Conservation (phyloP, 176 grass and related monocot genomes). For the Olyra latifolia region DNA sequence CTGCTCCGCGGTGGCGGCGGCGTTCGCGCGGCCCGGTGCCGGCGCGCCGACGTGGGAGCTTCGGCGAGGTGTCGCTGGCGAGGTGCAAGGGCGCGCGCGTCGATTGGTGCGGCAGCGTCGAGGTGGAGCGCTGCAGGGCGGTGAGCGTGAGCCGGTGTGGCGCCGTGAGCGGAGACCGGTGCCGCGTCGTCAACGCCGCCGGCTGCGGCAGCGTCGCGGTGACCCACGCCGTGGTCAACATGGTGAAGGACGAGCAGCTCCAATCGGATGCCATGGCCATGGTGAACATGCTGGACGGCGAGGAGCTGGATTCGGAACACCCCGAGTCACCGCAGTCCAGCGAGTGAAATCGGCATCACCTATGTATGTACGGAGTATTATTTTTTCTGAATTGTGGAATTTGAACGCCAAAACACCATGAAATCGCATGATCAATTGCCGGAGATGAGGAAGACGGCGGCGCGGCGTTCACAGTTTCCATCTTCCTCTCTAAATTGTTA, state of each 20-base stretch:
- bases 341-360: conserved; percentile 4
- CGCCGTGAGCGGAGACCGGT: conserved; percentile 44
- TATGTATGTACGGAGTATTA: background rate
- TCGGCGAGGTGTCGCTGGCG: conserved; percentile 43
- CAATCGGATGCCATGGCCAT: conserved; percentile 33
- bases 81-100: conserved; percentile 39
- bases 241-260: conserved; percentile 33
- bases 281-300: conserved; percentile 38
- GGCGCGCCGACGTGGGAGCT: conserved; percentile 53
- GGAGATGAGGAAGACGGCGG: too few species aligned
- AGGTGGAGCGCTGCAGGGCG: conserved; percentile 42
- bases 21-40: conserved; percentile 37
- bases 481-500: too few species aligned
- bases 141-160: conserved; percentile 54
- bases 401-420: background rate
- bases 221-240: conserved; percentile 40
- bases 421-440: too few species aligned
- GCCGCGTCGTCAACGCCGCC: conserved; percentile 43
- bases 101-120: conserved; percentile 59
- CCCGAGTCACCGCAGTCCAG: conserved; percentile 13
- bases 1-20: conserved; percentile 35
- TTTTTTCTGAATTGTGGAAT: background rate
- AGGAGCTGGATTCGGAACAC: conserved; percentile 23
- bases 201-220: conserved; percentile 49
- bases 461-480: too few species aligned